Percentiles rank a stretch among this genome's conserved stretches.
Conservation (phyloP, 306 rosid genomes). For the Cicer yamashitae region DNA sequence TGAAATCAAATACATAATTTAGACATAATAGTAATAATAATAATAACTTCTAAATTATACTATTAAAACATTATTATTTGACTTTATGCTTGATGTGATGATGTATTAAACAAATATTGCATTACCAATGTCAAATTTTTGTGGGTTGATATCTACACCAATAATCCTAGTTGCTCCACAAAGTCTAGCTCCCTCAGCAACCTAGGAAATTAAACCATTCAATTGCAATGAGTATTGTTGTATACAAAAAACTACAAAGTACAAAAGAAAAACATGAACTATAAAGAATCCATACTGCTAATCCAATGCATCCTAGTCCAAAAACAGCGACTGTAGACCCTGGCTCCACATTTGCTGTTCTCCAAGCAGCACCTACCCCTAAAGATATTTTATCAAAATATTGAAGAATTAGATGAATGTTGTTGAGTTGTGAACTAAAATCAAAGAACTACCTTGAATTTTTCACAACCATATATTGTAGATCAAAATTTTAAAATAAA, state of each 20-base stretch:
- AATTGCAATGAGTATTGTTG: slow-evolving; percentile 30
- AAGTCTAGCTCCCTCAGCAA: slow-evolving; percentile 91
- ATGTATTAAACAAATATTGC: not conserved
- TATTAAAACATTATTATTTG: not conserved
- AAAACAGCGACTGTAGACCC: slow-evolving; percentile 84
- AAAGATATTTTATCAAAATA: slow-evolving; percentile 10
- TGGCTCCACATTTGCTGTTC: slow-evolving; percentile 73
- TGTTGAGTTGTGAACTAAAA: slow-evolving; percentile 7
- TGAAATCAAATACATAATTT: not conserved
- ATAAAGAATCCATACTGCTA: slow-evolving; percentile 64
- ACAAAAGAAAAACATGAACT: not conserved
- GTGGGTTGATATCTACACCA: slow-evolving; percentile 78
- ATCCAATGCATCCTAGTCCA: slow-evolving; percentile 86
- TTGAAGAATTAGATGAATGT: slow-evolving; percentile 15
- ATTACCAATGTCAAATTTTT: slow-evolving; percentile 72
- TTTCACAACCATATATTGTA: too few relatives aligned
- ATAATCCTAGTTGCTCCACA: slow-evolving; percentile 83
- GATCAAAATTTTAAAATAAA: too few relatives aligned
- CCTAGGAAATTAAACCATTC: slow-evolving; percentile 50
- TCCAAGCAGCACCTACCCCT: slow-evolving; percentile 99
- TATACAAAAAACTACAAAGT: not conserved
- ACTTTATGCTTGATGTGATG: not conserved
- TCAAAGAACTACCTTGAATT: not conserved
- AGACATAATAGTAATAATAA: slow-evolving; percentile 4
- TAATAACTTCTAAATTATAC: not conserved